These are phyloP conservation scores for Yueomyces sinensis DNA, from an alignment of 805 yeast species.

Conservation along the genomic window DNA sequence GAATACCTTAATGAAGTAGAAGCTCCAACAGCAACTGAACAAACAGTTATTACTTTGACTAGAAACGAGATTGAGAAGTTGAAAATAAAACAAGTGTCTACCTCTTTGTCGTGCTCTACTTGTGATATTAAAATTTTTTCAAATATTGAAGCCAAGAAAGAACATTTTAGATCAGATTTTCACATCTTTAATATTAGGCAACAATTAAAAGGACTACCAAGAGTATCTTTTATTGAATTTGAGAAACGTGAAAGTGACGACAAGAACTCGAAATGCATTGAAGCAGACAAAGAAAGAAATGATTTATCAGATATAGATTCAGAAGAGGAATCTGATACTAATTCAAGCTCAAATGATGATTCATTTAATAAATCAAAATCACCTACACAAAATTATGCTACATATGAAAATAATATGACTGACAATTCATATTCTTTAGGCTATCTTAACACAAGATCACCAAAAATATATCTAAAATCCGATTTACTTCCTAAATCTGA, in stretches of 20 bases:
- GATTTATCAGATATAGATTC: background rate
- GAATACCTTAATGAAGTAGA: constrained; percentile 29
- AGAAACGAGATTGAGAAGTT: constrained; percentile 7
- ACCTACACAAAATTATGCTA: constrained; percentile 5
- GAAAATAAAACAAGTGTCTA: constrained; percentile 5
- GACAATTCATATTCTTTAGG: constrained; percentile 14
- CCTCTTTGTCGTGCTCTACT: constrained; percentile 9
- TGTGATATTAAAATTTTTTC: constrained; percentile 16
- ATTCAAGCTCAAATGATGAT: constrained; percentile 28
- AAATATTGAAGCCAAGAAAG: constrained; percentile 14
- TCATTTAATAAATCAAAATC: constrained; percentile 8
- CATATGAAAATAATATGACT: constrained; percentile 9
- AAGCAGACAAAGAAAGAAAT: background rate
- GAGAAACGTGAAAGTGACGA: constrained; percentile 23
- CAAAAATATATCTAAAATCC: constrained; percentile 49
- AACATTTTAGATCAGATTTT: constrained; percentile 45
- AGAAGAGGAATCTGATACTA: constrained; percentile 41
- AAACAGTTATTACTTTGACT: constrained; percentile 2
- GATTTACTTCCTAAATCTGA: constrained; percentile 29
- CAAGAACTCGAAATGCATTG: background rate
- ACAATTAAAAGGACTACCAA: constrained; percentile 29
- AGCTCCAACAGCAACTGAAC: background rate
- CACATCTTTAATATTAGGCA: constrained; percentile 51
- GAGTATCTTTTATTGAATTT: constrained; percentile 44
- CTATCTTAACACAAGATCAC: constrained; percentile 56